phyloP scores from a whole-genome alignment of 768 basidiomycete genomes.

The Strobilomyces dryophilus region DNA sequence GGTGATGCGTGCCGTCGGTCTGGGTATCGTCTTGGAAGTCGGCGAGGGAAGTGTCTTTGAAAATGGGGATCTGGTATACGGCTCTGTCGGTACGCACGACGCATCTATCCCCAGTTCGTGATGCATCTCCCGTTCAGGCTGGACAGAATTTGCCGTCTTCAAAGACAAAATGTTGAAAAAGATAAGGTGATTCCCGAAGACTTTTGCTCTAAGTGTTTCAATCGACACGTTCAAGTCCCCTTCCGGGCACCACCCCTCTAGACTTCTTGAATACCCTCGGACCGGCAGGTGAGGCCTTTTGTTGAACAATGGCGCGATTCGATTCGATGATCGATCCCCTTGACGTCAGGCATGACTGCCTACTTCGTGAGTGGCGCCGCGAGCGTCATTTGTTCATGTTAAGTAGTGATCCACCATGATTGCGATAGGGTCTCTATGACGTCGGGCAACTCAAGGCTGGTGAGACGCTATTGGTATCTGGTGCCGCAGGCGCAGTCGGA shows the following conservation, averaged over 20 bases:
- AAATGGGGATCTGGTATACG: conserved; percentile 68
- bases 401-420: conserved; percentile 1
- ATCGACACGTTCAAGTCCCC: conserved; percentile 37
- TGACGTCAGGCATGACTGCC: conserved; percentile 69
- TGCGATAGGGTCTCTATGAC: conserved; percentile 69
- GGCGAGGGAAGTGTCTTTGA: conserved; percentile 52
- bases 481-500: conserved; percentile 91
- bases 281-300: conserved; percentile 47
- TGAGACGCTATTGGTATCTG: conserved; percentile 82
- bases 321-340: not conserved
- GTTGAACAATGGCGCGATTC: not conserved
- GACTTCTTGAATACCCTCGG: conserved; percentile 86
- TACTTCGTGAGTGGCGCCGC: conserved; percentile 62
- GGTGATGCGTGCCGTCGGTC: conserved; percentile 68
- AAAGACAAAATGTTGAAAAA: conserved; percentile 48
- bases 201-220: not conserved
- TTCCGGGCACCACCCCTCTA: conserved; percentile 56
- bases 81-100: conserved; percentile 49
- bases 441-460: conserved; percentile 78
- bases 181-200: conserved; percentile 45
- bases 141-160: conserved; percentile 71
- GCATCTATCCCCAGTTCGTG: not conserved
- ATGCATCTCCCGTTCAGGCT: conserved; percentile 42
- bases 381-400: not conserved
- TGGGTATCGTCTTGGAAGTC: conserved; percentile 62